Evolutionary conservation across 768 basidiomycete species (phyloP), one percentile per base, ranked within the genome.

Genomic region (Baorangia bicolor): DNA sequence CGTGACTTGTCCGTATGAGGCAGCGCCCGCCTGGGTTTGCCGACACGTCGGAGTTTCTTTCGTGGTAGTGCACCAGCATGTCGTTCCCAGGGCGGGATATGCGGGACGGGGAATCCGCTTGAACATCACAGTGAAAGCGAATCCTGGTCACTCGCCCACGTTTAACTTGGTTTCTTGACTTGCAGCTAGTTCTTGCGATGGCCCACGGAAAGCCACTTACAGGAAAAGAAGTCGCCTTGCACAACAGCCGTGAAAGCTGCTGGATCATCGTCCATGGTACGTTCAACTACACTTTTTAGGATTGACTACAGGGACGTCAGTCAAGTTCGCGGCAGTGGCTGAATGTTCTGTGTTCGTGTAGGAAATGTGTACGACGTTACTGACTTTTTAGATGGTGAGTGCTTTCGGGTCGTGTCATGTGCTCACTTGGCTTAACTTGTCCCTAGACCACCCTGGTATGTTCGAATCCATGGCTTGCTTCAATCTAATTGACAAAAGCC

Each of bases 181-280:
- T 28, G 9, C 27, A 25, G 3, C n/a, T 10, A 30, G 23, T 23
- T 20, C 41, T 37, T 25, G 41, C 18, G 3, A 68, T 70, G 69
- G 7, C 54, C 20, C 42, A 39, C 49, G 8, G 21, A 53, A 63
- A 55, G 14, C 25, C 58, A 23, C 69, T 82, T 37, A 78, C 79
- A 47, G 80, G 79, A 11, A 64, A 78, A 55, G 76, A 80, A 55
- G 81, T 86, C 30, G 80, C 83, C 6, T 55, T 75, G 59, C 85
- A 86, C 63, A 82, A 80, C 59, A 75, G 69, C 38, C 73, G 86
- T 21, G 81, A 87, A 51, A 83, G 81, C 58, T 87, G 87, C 61
- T 90, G 88, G 88, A 91, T 93, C 56, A 91, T 94, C 54, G 87
- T 94, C 1, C 90, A 93, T 61, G 88, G 90, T 87, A 59, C 38